Evolutionary conservation across 495 filamentous ascomycete species (phyloP).

Genomic region (Aspergillus coremiiformis): DNA sequence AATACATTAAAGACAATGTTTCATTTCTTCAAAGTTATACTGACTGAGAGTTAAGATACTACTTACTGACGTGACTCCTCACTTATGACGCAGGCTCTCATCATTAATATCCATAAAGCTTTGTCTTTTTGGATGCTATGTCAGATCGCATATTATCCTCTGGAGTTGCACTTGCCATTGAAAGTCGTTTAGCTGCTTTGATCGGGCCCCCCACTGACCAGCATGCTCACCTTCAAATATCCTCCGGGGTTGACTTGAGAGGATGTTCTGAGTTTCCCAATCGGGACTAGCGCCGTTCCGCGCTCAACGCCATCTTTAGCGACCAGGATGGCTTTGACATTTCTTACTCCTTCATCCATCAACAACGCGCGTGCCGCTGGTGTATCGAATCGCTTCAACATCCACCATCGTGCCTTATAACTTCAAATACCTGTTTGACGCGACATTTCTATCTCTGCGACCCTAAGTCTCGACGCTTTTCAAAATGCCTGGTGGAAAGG

Average conservation of each 20-base stretch:
- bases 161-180: neutral
- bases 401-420: slow-evolving; percentile 26
- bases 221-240: neutral
- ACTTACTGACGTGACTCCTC: slow-evolving; percentile 4
- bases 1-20: neutral
- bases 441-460: slow-evolving; percentile 24
- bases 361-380: slow-evolving; percentile 40
- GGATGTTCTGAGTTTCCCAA: slow-evolving; percentile 18
- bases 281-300: slow-evolving; percentile 35
- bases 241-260: neutral
- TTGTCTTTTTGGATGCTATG: neutral
- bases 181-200: too few species aligned
- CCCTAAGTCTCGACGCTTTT: slow-evolving; percentile 21
- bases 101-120: neutral
- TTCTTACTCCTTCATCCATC: slow-evolving; percentile 46
- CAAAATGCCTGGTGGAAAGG: slow-evolving; percentile 80
- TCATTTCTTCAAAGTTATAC: neutral
- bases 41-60: neutral
- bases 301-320: slow-evolving; percentile 35
- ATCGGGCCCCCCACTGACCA: neutral
- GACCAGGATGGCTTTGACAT: slow-evolving; percentile 38
- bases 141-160: neutral
- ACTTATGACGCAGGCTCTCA: slow-evolving; percentile 3
- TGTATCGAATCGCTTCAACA: slow-evolving; percentile 29
- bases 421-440: slow-evolving; percentile 16